phyloP scores from a whole-genome alignment of 495 filamentous ascomycete genomes.

The Penicillium flavigenum region DNA sequence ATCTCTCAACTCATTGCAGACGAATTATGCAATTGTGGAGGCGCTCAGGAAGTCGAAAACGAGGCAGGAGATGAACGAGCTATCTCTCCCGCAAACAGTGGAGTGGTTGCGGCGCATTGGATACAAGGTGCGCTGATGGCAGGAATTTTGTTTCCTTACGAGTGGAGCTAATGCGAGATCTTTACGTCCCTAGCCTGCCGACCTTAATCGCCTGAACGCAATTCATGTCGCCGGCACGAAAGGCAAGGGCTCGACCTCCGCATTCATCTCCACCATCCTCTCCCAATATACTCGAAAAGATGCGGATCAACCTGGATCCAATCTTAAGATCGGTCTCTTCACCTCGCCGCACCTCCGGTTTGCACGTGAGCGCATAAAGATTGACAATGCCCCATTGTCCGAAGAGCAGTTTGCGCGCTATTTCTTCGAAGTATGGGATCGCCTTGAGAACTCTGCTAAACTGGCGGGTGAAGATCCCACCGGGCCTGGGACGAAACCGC shows the following conservation, averaged over 20 bases:
- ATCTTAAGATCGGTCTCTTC: conserved; percentile 72
- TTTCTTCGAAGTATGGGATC: conserved; percentile 90
- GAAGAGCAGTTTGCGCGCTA: conserved; percentile 75
- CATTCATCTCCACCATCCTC: conserved; percentile 57
- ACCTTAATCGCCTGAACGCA: conserved; percentile 72
- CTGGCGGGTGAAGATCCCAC: conserved; percentile 48
- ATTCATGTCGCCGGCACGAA: conserved; percentile 91
- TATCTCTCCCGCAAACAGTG: conserved; percentile 71
- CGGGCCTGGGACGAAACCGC: conserved; percentile 61
- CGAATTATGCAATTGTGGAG: conserved; percentile 77
- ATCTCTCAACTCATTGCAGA: conserved; percentile 86
- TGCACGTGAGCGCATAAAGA: conserved; percentile 84
- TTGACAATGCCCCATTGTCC: conserved; percentile 72
- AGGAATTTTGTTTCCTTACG: background rate
- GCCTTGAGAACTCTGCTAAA: conserved; percentile 56
- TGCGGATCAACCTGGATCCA: conserved; percentile 30
- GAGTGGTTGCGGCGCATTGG: conserved; percentile 75
- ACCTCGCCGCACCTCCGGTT: conserved; percentile 87
- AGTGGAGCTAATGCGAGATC: conserved; percentile 14
- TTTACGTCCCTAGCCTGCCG: conserved; percentile 53
- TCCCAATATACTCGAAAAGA: conserved; percentile 53
- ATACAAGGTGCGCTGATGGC: conserved; percentile 60
- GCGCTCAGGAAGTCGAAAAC: conserved; percentile 61
- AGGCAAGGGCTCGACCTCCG: conserved; percentile 70
- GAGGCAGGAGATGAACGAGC: conserved; percentile 63